Evolutionary conservation across 345 rosid genomes (phyloP), one percentile per base, ranked within the genome.

Genomic region (Salix brachista): DNA sequence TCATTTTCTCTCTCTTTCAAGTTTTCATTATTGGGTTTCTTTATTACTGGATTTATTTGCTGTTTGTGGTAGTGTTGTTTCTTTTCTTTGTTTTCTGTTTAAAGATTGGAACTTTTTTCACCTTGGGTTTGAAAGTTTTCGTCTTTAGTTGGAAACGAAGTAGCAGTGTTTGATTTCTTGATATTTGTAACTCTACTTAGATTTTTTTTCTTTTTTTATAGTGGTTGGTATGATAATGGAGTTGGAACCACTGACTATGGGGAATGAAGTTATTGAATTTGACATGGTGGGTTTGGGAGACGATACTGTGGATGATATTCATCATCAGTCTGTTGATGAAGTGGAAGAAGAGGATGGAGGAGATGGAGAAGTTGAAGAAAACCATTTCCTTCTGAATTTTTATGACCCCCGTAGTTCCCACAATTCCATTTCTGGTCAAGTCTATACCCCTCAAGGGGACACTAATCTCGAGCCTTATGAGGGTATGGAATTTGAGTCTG

Each of bases 401-500:
- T 32, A 32, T 10, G 5, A 65, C 21, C 37, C 25, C 37, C 12
- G 19, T 9, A 65, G 32, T 34, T 42, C 56, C 48, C 32, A 41
- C 39, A 69, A 41, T 69, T 41, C 78, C 52, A 80, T 77, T 65
- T 8, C 41, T 65, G 8, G 41, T 34, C 85, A 82, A 41, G 50
- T 82, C 26, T 80, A 54, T 54, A 74, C 80, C 62, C 83, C 84
- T 28, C 84, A 80, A 32, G 87, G 85, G 23, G 85, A 86, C 73
- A 67, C 81, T 18, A 84, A 87, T 70, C 88, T 87, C 13, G 92
- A 89, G 79, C 91, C 92, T 8, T 89, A 79, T 21, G 91, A 88
- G 60, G 91, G 92, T 66, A 83, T 87, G 80, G 92, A 89, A 46
- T 89, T 89, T 36, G 91, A 89, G 81, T 89, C 92, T 37, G 92